Conservation (phyloP, 805 yeast genomes). For the Grigorovia humatica region DNA sequence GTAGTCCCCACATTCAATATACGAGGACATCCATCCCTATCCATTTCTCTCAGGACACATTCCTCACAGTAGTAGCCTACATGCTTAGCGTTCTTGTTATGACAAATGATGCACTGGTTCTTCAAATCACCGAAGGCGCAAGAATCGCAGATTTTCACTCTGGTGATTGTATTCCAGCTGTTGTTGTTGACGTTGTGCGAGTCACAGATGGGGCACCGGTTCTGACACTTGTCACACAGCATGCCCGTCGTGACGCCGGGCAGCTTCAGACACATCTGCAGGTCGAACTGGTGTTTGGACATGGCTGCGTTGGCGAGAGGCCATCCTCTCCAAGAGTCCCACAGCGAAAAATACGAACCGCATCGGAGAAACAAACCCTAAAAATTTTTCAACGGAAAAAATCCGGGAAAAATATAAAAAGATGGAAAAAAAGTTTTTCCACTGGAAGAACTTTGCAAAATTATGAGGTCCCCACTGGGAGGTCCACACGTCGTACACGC, state of each 20-base stretch:
- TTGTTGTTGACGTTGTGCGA: conserved; percentile 43
- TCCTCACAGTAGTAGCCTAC: conserved; percentile 80
- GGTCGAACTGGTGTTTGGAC: conserved; percentile 86
- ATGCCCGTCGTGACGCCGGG: conserved; percentile 67
- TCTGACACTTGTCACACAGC: conserved; percentile 81
- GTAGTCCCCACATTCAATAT: conserved; percentile 73
- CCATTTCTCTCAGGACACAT: conserved; percentile 69
- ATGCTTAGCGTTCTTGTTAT: conserved; percentile 38
- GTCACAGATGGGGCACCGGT: conserved; percentile 85
- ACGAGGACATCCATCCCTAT: conserved; percentile 88
- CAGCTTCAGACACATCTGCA: conserved; percentile 72
- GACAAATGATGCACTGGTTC: conserved; percentile 72
- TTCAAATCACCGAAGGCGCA: conserved; percentile 65
- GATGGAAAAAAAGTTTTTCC: too few relatives aligned
- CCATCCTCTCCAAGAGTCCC: too few relatives aligned
- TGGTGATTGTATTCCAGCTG: conserved; percentile 40
- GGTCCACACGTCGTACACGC: too few relatives aligned
- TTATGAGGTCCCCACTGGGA: too few relatives aligned
- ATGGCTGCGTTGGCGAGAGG: conserved; percentile 29
- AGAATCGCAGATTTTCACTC: conserved; percentile 69
- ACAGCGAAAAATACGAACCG: too few relatives aligned
- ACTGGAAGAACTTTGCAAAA: neutral
- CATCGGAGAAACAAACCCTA: neutral
- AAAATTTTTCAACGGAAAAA: neutral
- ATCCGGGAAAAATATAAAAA: neutral